Base-by-base conservation (phyloP, 257 asterid genomes). In the Jacaranda copaia region DNA sequence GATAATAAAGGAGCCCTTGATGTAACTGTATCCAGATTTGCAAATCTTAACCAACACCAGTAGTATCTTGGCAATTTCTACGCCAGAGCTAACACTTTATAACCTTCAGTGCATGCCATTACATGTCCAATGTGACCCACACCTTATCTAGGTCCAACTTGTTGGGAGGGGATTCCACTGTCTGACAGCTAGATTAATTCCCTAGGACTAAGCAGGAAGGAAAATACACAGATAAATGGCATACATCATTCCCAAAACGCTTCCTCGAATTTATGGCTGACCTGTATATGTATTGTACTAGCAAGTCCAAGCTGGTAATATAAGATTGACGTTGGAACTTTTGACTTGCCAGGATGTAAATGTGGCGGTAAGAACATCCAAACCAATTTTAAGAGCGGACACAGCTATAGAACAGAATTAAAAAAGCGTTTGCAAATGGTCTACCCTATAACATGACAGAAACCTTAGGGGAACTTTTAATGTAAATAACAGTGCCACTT, bases 301-400 rank as follows among this genome's bases (percentile, higher is more conserved):
- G 9, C 38, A 51, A 12, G 49, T n/a, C 35, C 6, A 59, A 25
- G 32, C 32, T 4, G 36, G 57, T 39, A 51, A 3, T 49, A 36
- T n/a, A n/a, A n/a, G n/a, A n/a, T n/a, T n/a, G n/a, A 51, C 18
- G 38, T 11, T 3, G 63, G 58, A 18, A 46, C n/a, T 43, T 25
- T 19, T 25, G 46, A 46, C 61, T 60, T 13, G 51, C 20, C 52
- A 48, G 56, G 63, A 9, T 19, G 79, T 38, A 56, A 45, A 35
- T 55, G 64, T 18, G 45, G 66, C 2, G 32, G 32, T 25, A 43
- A 76, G 48, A 59, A 25, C 67, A 55, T 35, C 13, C 43, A 40
- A 72, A 63, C n/a, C 63, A 72, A 11, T 64, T 61, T 45, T 39
- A 25, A 25, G 32, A 45, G 75, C 12, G 35, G 8, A 16, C 36